Conservation (phyloP, 805 yeast genomes). For the Lipomyces mesembrius region DNA sequence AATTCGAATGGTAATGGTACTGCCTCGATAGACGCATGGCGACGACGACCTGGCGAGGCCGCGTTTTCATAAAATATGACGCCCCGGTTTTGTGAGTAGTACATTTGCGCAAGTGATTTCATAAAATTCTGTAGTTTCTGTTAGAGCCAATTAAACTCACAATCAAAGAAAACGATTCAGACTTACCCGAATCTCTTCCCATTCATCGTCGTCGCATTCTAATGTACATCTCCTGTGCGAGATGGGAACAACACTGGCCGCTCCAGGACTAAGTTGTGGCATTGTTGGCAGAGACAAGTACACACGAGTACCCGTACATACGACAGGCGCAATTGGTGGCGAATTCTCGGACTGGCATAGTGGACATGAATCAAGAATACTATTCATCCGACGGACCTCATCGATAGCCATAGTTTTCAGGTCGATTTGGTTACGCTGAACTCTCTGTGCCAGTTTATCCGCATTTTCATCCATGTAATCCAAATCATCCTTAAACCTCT, state of each 20-base stretch:
- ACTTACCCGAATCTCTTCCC: conserved; percentile 49
- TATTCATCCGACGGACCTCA: conserved; percentile 42
- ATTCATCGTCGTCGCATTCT: conserved; percentile 51
- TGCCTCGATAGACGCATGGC: conserved; percentile 52
- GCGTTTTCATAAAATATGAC: conserved; percentile 56
- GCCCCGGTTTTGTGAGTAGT: conserved; percentile 46
- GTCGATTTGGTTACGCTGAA: conserved; percentile 44
- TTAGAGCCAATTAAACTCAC: not conserved
- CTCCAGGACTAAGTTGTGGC: conserved; percentile 49
- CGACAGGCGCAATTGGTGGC: conserved; percentile 44
- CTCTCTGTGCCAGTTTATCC: conserved; percentile 46
- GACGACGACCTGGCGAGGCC: conserved; percentile 38
- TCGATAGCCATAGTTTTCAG: conserved; percentile 43
- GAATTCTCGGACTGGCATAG: conserved; percentile 46
- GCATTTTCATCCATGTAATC: conserved; percentile 54
- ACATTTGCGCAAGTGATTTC: conserved; percentile 51
- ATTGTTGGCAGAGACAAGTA: conserved; percentile 50
- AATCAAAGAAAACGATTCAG: not conserved
- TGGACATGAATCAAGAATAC: conserved; percentile 47
- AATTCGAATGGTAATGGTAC: conserved; percentile 51
- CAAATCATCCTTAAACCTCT: conserved; percentile 48
- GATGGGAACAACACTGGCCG: conserved; percentile 52
- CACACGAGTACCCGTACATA: conserved; percentile 48
- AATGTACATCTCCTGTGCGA: conserved; percentile 50
- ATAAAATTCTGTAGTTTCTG: conserved; percentile 45